Conservation (phyloP, 805 yeast species). For the Candida nitratophila region DNA sequence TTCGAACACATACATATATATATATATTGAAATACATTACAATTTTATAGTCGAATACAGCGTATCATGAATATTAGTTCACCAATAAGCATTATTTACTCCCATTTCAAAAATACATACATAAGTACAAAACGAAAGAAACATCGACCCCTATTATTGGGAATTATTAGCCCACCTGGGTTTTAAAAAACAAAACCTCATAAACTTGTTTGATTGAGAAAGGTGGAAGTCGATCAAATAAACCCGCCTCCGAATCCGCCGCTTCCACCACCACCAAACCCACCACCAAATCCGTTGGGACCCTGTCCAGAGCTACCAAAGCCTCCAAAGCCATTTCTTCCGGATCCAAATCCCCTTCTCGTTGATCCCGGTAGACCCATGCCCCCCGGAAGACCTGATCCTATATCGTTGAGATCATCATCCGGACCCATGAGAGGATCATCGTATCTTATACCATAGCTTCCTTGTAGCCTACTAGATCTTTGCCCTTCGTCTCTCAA, state of each 20-base stretch:
- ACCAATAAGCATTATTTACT: no score
- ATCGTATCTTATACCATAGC: constrained; percentile 47
- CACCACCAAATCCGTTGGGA: neutral
- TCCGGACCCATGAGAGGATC: constrained; percentile 43
- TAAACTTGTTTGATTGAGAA: no score
- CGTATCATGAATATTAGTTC: no score
- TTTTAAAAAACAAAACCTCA: no score
- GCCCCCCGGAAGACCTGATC: constrained; percentile 39
- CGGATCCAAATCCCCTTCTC: constrained; percentile 2
- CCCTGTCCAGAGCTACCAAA: constrained; percentile 8
- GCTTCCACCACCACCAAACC: constrained; percentile 5
- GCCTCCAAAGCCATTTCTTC: constrained; percentile 9
- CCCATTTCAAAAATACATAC: no score
- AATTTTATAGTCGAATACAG: no score
- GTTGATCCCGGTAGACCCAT: constrained; percentile 16
- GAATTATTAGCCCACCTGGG: no score
- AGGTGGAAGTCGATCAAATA: no score
- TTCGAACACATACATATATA: no score
- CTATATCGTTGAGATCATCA: constrained; percentile 35
- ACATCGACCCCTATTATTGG: no score
- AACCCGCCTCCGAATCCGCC: constrained; percentile 5
- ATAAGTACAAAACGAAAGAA: no score
- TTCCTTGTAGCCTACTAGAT: constrained; percentile 16
- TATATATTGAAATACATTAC: no score
- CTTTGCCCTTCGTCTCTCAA: constrained; percentile 1